These are phyloP conservation scores for Medakamo hakoo DNA, from an alignment of 139 green algal species.

Conservation along the genomic window DNA sequence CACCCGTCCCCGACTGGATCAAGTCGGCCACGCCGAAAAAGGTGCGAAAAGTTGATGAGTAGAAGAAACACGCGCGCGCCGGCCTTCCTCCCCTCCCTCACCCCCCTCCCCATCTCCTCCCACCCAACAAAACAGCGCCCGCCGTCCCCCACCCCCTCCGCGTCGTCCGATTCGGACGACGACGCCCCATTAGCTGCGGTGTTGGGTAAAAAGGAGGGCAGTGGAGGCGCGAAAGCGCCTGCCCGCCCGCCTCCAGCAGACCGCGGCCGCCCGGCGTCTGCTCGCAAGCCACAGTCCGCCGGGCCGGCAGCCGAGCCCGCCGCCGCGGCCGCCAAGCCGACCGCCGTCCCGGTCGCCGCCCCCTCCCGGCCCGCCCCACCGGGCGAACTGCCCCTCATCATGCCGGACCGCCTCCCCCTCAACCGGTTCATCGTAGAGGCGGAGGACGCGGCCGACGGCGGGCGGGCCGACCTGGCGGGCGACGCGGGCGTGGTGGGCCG, in stretches of 20 bases:
- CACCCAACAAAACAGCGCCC: no score
- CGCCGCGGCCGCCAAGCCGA: neutral
- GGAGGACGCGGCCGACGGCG: neutral
- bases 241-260: neutral
- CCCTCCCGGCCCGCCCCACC: no score
- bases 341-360: no score
- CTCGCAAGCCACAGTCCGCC: neutral
- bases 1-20: neutral
- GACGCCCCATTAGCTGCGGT: neutral
- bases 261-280: no score
- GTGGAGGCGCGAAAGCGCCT: no score
- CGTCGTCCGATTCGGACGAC: neutral
- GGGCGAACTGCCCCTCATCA: neutral
- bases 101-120: neutral
- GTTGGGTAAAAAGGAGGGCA: neutral
- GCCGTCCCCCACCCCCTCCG: no score
- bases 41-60: neutral
- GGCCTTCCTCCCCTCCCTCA: neutral
- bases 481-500: neutral
- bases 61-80: neutral
- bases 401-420: neutral
- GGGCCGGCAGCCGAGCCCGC: neutral
- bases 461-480: neutral
- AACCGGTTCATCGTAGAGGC: neutral
- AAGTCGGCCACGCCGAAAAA: neutral